Base-by-base conservation (phyloP, 208 protist genomes). In the Wallacemonas sp. region DNA sequence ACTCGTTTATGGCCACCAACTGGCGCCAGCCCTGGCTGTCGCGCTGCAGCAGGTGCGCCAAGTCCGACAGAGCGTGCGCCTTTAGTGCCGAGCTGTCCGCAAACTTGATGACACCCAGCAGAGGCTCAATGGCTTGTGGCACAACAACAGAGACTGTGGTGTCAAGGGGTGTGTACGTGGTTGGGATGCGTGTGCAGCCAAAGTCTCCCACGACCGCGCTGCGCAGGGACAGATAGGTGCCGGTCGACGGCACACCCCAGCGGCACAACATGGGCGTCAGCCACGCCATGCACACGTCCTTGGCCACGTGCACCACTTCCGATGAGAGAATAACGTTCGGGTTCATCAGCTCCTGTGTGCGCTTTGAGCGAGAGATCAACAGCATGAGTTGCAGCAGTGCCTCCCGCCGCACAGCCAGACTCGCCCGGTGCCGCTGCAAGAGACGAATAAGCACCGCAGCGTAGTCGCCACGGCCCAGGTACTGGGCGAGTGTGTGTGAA, bases 281-380 rank as follows among this genome's bases (percentile, higher is more conserved):
- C 86, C 83, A 93, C 30, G 76, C 73, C 15, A 95, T 71, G n/a
- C 81, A 91, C 42, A 89, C 76, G 57, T 87, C 80, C 29, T 78
- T 66, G 9, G 39, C 44, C 9, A 85, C 77, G 66, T 92, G 84
- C 42, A 91, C 82, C 2, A 76, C 78, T 26, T 89, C 86, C 32
- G 72, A 60, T 39, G 68, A 64, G 12, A 63, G 62, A 26, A 87
- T 36, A 48, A 91, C 50, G 19, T 73, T 57, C 8, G 89, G 79
- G 60, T 89, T 93, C 75, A 95, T 79, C 24, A 92, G 68, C 69
- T 92, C 84, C 63, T 93, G 86, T 10, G 83, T 89, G 21, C 75
- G 69, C 59, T 78, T 68, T 30, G 89, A 95, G 38, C 82, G 84
- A 42, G 65, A 73, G 17, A 77, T 75, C 27, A 95, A 63, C 19